phyloP scores from a whole-genome alignment of 179 eudicot genomes.

The Patellifolia procumbens region DNA sequence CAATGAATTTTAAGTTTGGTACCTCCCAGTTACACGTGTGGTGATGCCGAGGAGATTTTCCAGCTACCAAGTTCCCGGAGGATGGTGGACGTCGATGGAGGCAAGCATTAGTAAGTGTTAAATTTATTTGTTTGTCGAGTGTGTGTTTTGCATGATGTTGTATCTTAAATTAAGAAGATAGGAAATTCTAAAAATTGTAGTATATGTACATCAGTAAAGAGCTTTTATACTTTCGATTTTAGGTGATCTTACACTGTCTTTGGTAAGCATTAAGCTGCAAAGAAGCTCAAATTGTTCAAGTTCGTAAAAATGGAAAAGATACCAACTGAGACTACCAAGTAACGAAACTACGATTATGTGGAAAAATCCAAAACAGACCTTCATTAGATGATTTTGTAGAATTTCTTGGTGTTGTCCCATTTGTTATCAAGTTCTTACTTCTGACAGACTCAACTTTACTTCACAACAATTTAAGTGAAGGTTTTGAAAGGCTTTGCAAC shows the following conservation, averaged over 20 bases:
- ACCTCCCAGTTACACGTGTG: slow-evolving; percentile 79
- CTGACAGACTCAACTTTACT: background rate
- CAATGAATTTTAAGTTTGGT: slow-evolving; percentile 54
- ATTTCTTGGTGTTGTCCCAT: too few relatives aligned
- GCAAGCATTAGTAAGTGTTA: slow-evolving; percentile 68
- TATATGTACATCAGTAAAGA: too few relatives aligned
- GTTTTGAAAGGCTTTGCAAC: too few relatives aligned
- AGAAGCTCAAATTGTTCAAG: too few relatives aligned
- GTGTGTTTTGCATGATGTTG: background rate
- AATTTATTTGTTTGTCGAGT: background rate
- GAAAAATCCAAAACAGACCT: too few relatives aligned
- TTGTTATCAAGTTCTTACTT: background rate
- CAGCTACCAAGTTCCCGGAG: slow-evolving; percentile 55
- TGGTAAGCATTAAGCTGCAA: background rate
- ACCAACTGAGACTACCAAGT: too few relatives aligned
- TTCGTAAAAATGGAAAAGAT: too few relatives aligned
- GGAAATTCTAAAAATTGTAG: too few relatives aligned
- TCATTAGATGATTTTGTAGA: too few relatives aligned
- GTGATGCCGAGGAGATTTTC: slow-evolving; percentile 42
- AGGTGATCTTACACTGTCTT: background rate
- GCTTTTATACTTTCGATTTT: background rate
- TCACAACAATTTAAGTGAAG: background rate
- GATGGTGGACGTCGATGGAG: slow-evolving; percentile 76
- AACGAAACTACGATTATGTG: background rate
- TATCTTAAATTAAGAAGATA: too few relatives aligned